Base-by-base conservation (phyloP, 164 flowering plant genomes). In the Liquidambar formosana region DNA sequence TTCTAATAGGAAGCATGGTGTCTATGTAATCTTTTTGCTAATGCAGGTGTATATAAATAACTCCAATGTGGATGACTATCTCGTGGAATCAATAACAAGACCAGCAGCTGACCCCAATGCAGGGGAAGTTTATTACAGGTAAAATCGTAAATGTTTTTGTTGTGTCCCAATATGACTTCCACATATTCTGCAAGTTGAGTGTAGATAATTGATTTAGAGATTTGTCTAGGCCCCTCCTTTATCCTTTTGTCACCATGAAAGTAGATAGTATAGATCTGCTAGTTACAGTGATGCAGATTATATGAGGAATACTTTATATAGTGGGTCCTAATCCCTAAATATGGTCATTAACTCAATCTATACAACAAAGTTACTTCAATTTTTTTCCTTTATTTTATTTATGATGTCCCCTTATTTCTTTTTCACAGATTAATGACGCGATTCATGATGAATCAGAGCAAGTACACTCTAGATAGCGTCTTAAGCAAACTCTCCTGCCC, bases 61-160 rank as follows among this genome's bases (percentile, higher is more conserved):
- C 28, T 66, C 92, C 49, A 95, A 95, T 77, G 99, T 93, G 72
- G 99, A 95, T 79, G 97, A 93, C 70, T 95, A 95, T 80, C 96
- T 95, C 46, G 88, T 95, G 53, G 82, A 93, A 64, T 93, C 99
- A 47, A 95, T 95, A 57, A 86, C 79, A 19, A 81, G 52, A 65
- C 99, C 99, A 41, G 91, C 99, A 51, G 82, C 76, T 23, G 97
- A 95, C 71, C 99, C 99, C 44, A 92, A 92, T 77, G 94, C 99
- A 8, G 93, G 96, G 67, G 97, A 95, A 81, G 99, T 95, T 49
- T 95, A 95, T 74, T 95, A 95, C 83, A 89, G 99, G 97, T 92
- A 78, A 54, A 48, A 8, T 18, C 60, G 23, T 28, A 21, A 18
- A 22, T 28, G 47, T 12, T 22, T 18, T n/a, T 14, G 22, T 23